Evolutionary conservation across 495 filamentous ascomycete genomes (phyloP).

Genomic region (Choiromyces venosus): DNA sequence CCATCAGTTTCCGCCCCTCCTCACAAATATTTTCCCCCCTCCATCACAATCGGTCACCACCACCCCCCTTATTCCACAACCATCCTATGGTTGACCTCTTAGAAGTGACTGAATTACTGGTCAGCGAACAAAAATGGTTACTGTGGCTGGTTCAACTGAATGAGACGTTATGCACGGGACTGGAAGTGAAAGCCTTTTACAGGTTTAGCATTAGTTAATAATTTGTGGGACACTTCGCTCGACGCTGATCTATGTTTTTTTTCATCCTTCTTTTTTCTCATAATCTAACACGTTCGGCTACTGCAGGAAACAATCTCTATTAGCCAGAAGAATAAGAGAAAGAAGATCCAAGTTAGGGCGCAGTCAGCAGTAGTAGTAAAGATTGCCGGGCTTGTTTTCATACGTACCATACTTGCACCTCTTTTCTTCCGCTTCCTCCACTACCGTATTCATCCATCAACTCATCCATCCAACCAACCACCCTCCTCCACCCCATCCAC

Average conservation of each 20-base stretch:
- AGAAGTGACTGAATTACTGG: background rate
- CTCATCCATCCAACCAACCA: conserved; percentile 15
- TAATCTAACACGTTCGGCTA: background rate
- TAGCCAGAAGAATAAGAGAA: background rate
- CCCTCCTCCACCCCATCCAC: conserved; percentile 14
- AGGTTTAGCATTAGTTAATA: conserved; percentile 3
- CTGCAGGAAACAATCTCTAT: background rate
- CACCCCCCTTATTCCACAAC: conserved; percentile 1
- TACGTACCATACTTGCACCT: conserved; percentile 1
- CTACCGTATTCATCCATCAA: conserved; percentile 10
- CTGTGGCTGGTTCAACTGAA: background rate
- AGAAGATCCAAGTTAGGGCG: background rate
- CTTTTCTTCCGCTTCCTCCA: conserved; percentile 7
- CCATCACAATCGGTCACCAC: conserved; percentile 21
- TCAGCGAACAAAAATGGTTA: background rate
- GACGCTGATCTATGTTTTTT: background rate
- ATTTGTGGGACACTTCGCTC: background rate
- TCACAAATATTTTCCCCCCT: conserved; percentile 9
- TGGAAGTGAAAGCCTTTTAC: background rate
- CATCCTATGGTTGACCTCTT: background rate
- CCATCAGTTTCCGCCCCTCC: conserved; percentile 13
- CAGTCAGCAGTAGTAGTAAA: background rate
- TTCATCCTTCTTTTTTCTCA: background rate
- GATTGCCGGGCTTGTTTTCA: background rate
- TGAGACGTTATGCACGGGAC: background rate